Evolutionary conservation across 116 monocot genomes (phyloP).

Genomic region (Dioscorea cayenensis): DNA sequence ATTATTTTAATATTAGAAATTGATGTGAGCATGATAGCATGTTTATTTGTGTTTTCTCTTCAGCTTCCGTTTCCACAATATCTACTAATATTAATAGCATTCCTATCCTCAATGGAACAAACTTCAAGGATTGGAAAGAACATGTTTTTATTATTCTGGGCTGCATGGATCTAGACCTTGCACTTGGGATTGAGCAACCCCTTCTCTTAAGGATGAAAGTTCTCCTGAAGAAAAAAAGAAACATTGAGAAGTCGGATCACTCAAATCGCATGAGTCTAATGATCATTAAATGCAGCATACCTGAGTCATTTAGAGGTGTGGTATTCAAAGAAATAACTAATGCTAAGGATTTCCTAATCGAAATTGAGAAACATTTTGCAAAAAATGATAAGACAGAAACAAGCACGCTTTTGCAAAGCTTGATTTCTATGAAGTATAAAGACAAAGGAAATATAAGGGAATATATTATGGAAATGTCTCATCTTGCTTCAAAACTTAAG

Average conservation of each 20-base stretch:
- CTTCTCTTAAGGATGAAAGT: background rate
- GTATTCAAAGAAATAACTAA: background rate
- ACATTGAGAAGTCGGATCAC: slow-evolving; percentile 14
- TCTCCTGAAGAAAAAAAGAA: background rate
- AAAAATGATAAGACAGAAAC: background rate
- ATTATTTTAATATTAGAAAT: too few relatives aligned
- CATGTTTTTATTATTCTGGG: background rate
- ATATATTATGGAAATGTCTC: too few relatives aligned
- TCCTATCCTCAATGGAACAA: background rate
- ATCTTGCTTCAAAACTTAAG: slow-evolving; percentile 1
- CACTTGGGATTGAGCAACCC: background rate
- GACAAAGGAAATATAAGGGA: too few relatives aligned
- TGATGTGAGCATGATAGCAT: too few relatives aligned
- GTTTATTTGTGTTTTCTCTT: too few relatives aligned
- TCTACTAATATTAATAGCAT: too few relatives aligned
- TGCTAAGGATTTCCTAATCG: slow-evolving; percentile 9
- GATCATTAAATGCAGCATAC: slow-evolving; percentile 8
- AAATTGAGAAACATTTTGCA: slow-evolving; percentile 1
- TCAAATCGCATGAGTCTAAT: slow-evolving; percentile 14
- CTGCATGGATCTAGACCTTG: slow-evolving; percentile 13
- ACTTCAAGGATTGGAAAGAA: background rate
- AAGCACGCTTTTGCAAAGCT: background rate
- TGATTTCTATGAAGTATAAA: background rate
- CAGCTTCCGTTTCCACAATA: too few relatives aligned
- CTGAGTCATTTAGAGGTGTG: slow-evolving; percentile 8